Evolutionary conservation across 371 early-diverging fungal species (phyloP).

Genomic region (Apophysomyces elegans): DNA sequence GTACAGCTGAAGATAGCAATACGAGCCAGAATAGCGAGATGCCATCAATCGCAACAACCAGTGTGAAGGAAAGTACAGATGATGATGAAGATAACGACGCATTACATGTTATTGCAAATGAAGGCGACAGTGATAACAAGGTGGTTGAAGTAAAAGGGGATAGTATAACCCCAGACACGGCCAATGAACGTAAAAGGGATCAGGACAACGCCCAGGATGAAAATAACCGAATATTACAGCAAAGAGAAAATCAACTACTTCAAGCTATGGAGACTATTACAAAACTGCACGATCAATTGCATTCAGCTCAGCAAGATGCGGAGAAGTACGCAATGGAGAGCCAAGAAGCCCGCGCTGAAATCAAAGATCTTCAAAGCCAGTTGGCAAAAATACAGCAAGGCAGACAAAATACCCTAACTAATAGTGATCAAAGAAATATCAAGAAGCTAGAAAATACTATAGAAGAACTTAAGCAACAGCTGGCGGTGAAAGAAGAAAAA

Average conservation of each 20-base stretch:
- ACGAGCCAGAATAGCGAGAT: too few species aligned
- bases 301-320: constrained; percentile 46
- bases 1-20: too few species aligned
- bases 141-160: background rate
- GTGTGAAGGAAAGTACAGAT: background rate
- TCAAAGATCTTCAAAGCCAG: constrained; percentile 15
- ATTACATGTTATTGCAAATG: background rate
- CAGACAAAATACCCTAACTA: constrained; percentile 15
- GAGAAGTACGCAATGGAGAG: constrained; percentile 21
- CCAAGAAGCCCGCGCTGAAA: constrained; percentile 15
- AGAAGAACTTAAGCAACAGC: constrained; percentile 56
- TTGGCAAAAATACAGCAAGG: constrained; percentile 7
- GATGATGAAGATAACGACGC: constrained; percentile 3
- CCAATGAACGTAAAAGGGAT: background rate
- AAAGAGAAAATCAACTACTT: constrained; percentile 68
- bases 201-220: background rate
- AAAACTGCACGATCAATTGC: constrained; percentile 61
- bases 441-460: constrained; percentile 46
- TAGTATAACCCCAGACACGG: background rate
- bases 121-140: background rate
- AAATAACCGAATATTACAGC: constrained; percentile 47
- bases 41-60: too few species aligned
- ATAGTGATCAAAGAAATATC: constrained; percentile 20
- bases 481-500: constrained; percentile 67
- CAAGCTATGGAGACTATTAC: constrained; percentile 69